These are phyloP conservation scores for Skeletonema menzelii DNA, from an alignment of 108 stramenopile species.

Conservation along the genomic window DNA sequence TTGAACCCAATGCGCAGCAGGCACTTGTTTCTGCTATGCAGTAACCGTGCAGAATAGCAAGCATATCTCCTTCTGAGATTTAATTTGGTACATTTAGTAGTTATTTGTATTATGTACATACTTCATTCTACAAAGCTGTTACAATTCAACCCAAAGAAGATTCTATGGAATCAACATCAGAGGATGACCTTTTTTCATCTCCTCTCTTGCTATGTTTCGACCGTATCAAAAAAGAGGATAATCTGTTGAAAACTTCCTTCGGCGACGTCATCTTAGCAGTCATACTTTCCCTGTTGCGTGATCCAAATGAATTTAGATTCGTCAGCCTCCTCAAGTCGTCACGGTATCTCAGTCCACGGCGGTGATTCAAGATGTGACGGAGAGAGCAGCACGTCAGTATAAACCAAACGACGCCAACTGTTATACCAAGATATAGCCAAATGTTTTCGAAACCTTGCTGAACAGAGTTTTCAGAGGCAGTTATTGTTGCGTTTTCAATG, in stretches of 20 bases:
- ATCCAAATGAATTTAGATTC: not conserved
- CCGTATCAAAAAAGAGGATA: too few species aligned
- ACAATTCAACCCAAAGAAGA: too few species aligned
- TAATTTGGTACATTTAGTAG: too few species aligned
- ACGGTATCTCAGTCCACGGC: not conserved
- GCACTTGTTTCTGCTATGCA: constrained; percentile 42
- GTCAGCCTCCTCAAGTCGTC: not conserved
- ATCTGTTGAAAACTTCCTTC: too few species aligned
- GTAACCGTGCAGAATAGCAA: constrained; percentile 3
- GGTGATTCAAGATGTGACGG: constrained; percentile 2
- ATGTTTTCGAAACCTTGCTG: not conserved
- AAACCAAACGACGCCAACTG: constrained; percentile 18
- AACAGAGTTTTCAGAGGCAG: constrained; percentile 8
- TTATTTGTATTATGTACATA: not conserved
- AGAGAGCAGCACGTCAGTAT: constrained; percentile 4
- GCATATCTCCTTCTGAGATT: too few species aligned
- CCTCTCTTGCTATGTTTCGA: too few species aligned
- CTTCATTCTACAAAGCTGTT: too few species aligned
- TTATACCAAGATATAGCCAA: constrained; percentile 2
- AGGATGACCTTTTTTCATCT: too few species aligned
- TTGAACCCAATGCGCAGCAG: constrained; percentile 47
- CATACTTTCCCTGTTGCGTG: not conserved
- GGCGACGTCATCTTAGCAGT: too few species aligned
- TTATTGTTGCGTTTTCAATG: not conserved
- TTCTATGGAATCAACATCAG: too few species aligned